Evolutionary conservation across 1,284 basidiomycete species (phyloP), one percentile per base, ranked within the genome.

Genomic region (Albatrellus sp.): DNA sequence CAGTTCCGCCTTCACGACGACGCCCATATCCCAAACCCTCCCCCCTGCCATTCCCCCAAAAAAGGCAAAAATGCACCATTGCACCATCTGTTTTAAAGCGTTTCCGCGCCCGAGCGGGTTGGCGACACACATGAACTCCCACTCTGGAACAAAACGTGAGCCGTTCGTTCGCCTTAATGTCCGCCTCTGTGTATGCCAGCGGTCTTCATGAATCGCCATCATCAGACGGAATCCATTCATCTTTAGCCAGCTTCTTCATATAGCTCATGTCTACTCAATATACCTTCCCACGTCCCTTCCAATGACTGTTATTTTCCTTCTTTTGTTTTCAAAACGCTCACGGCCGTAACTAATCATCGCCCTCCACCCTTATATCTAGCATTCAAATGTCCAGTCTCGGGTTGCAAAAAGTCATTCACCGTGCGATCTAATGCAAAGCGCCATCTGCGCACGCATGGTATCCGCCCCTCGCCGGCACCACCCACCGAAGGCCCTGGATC

Each of bases 81-180:
- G 77, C 54, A 55, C 57, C n/a, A 61, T 76, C 5, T 80, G 77
- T 57, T 57, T 62, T 41, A 80, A 80, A 58, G 57, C 67, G 19
- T 81, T 81, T 57, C 75, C 75, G 44, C 64, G 75, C 14, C 80
- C 80, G 0, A 79, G 76, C 48, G 78, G 76, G 13, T 65, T 86
- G 36, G 65, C 66, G 44, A 82, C 80, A 13, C 80, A 84, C 59
- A 81, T 82, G 77, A 76, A 80, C 49, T 76, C 75, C 34, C 80
- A 86, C 56, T 79, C 73, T 0, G 77, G 78, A 31, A 69, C 69
- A 34, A 77, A 75, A 58, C 81, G 80, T 75, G 58, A 51, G 73
- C 61, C 17, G 19, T 17, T 40, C 30, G 24, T 8, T 19, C 7
- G 10, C 42, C 19, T 32, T 33, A 31, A 5, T 17, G 17, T 35